Conservation (phyloP, 2,329 filamentous ascomycete genomes). For the Gaeumannomyces tritici region DNA sequence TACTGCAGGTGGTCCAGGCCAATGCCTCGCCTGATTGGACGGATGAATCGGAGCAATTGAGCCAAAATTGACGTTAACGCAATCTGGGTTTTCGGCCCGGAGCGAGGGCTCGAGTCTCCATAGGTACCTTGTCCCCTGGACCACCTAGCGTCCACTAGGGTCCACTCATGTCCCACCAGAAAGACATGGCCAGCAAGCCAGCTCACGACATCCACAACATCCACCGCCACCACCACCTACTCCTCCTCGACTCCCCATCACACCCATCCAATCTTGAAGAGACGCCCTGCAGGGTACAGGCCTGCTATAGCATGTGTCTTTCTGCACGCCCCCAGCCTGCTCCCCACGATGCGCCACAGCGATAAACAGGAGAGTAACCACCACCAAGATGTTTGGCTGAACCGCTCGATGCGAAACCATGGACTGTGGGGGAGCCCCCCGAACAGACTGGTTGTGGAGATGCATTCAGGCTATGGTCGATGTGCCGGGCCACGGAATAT, state of each 20-base stretch:
- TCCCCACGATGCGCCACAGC: background rate
- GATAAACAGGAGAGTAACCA: background rate
- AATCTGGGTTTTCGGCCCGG: conserved; percentile 25
- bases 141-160: too few species aligned
- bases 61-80: conserved; percentile 11
- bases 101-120: conserved; percentile 7
- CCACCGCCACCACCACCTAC: background rate
- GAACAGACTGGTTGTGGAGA: background rate
- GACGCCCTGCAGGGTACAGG: background rate
- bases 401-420: background rate
- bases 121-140: too few species aligned
- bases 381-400: background rate
- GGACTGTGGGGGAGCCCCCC: background rate
- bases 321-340: too few species aligned
- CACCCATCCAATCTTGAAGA: background rate
- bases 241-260: background rate
- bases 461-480: background rate
- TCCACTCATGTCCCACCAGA: too few species aligned
- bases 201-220: background rate
- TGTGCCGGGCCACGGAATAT: background rate
- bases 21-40: conserved; percentile 10
- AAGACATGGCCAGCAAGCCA: background rate
- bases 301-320: too few species aligned
- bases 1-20: background rate
- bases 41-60: conserved; percentile 7